These are phyloP conservation scores for Gracilaria domingensis DNA, from an alignment of 23 red algal species.

Conservation along the genomic window DNA sequence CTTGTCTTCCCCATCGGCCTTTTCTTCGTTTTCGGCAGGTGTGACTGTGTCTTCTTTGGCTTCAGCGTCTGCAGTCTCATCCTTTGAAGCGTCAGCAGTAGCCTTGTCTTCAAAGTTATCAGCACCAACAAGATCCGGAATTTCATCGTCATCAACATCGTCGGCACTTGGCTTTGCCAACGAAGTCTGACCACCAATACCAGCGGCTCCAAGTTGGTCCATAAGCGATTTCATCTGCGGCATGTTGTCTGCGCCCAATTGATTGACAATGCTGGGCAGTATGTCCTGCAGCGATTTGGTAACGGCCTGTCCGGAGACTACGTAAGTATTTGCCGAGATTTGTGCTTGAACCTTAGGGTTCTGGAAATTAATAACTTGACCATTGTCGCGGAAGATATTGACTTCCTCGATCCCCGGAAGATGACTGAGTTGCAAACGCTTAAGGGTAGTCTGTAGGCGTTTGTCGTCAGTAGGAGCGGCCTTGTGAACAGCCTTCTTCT, in stretches of 20 bases:
- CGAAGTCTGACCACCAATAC: conserved; percentile 21
- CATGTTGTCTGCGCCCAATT: conserved; percentile 89
- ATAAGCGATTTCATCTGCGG: conserved; percentile 87
- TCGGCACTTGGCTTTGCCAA: conserved; percentile 31
- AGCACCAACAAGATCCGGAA: conserved; percentile 91
- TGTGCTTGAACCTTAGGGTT: conserved; percentile 94
- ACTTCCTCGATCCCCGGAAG: conserved; percentile 95
- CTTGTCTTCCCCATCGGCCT: background rate
- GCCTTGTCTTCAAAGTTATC: conserved; percentile 86
- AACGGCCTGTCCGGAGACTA: conserved; percentile 72
- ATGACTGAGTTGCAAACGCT: conserved; percentile 82
- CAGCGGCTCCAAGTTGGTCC: conserved; percentile 81
- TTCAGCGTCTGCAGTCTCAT: background rate
- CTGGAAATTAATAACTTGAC: conserved; percentile 86
- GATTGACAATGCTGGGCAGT: conserved; percentile 76
- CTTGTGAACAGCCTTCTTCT: conserved; percentile 96
- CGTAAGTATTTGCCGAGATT: conserved; percentile 94
- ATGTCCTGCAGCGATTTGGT: conserved; percentile 90
- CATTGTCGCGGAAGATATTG: conserved; percentile 94
- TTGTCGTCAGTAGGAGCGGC: conserved; percentile 97
- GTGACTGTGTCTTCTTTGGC: conserved; percentile 1
- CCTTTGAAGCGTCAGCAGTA: conserved; percentile 27
- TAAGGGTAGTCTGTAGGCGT: conserved; percentile 87
- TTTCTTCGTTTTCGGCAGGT: conserved; percentile 36
- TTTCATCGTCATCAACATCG: conserved; percentile 87